phyloP scores from a whole-genome alignment of 495 filamentous ascomycete genomes.

The Xylaria acuta region DNA sequence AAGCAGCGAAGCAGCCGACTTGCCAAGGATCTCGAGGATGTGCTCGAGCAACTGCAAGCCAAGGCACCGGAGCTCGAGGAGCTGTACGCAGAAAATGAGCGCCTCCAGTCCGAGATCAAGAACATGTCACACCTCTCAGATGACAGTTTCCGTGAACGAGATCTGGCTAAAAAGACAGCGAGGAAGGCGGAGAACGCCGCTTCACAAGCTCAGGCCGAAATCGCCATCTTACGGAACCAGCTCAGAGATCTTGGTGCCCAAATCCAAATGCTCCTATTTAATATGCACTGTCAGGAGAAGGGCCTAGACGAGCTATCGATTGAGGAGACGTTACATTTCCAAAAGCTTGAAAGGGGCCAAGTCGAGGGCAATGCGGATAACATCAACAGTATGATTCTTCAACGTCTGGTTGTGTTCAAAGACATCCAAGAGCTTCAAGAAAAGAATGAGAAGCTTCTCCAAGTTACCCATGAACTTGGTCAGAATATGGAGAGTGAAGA shows the following conservation, averaged over 20 bases:
- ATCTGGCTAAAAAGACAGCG: slow-evolving; percentile 63
- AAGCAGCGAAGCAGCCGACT: slow-evolving; percentile 74
- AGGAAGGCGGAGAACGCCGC: slow-evolving; percentile 77
- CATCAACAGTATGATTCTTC: slow-evolving; percentile 85
- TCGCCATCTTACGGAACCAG: slow-evolving; percentile 80
- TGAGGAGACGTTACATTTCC: slow-evolving; percentile 68
- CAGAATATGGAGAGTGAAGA: slow-evolving; percentile 92
- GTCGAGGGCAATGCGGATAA: slow-evolving; percentile 70
- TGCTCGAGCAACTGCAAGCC: slow-evolving; percentile 71
- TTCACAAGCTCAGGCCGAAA: slow-evolving; percentile 72
- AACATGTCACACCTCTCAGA: slow-evolving; percentile 76
- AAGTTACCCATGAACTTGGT: slow-evolving; percentile 80
- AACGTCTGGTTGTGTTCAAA: slow-evolving; percentile 81
- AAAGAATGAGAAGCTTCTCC: slow-evolving; percentile 83
- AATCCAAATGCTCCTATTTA: slow-evolving; percentile 84
- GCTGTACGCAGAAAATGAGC: slow-evolving; percentile 69
- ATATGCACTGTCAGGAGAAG: slow-evolving; percentile 78
- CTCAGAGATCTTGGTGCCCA: slow-evolving; percentile 90
- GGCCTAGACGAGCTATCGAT: slow-evolving; percentile 74
- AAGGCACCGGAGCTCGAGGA: slow-evolving; percentile 72
- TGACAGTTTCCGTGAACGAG: slow-evolving; percentile 65
- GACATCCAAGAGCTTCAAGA: slow-evolving; percentile 84
- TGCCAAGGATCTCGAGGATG: slow-evolving; percentile 76
- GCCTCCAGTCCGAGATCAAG: slow-evolving; percentile 72
- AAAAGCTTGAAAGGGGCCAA: slow-evolving; percentile 73